phyloP scores from a whole-genome alignment of 2,329 filamentous ascomycete species.

The Drechslerella coelobrocha region DNA sequence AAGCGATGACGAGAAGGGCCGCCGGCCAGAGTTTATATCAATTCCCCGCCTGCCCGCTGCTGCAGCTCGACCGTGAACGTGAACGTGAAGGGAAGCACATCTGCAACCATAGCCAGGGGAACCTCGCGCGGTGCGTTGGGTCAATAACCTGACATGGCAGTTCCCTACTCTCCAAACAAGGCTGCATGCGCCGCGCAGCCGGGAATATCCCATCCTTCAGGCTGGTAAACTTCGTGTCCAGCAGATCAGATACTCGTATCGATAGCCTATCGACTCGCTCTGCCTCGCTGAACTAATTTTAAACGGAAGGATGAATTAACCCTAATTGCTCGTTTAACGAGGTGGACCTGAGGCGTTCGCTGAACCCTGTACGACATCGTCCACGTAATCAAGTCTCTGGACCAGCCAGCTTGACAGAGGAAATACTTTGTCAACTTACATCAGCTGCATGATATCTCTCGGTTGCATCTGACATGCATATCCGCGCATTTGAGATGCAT shows the following conservation, averaged over 20 bases:
- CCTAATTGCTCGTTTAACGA: constrained; percentile 28
- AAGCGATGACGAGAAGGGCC: background rate
- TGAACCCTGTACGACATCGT: too few relatives aligned
- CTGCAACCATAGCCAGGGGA: background rate
- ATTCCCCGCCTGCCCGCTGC: background rate
- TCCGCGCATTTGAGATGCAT: too few relatives aligned
- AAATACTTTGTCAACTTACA: too few relatives aligned
- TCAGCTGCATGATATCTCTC: too few relatives aligned
- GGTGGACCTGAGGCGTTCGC: constrained; percentile 8
- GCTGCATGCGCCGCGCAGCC: background rate
- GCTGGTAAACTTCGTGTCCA: background rate
- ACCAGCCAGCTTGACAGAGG: background rate
- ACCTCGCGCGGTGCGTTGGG: constrained; percentile 8
- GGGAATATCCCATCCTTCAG: constrained; percentile 26
- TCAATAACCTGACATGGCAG: constrained; percentile 34
- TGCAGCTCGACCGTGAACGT: too few relatives aligned
- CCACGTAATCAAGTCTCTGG: background rate
- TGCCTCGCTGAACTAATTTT: background rate
- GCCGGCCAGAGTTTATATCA: background rate
- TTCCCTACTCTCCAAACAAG: constrained; percentile 4
- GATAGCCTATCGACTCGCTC: constrained; percentile 2
- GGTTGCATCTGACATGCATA: too few relatives aligned
- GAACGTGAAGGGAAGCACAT: background rate
- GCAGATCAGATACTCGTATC: background rate
- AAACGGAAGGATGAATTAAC: background rate